phyloP scores from a whole-genome alignment of 2,329 filamentous ascomycete genomes.

The Penicillium sp. region DNA sequence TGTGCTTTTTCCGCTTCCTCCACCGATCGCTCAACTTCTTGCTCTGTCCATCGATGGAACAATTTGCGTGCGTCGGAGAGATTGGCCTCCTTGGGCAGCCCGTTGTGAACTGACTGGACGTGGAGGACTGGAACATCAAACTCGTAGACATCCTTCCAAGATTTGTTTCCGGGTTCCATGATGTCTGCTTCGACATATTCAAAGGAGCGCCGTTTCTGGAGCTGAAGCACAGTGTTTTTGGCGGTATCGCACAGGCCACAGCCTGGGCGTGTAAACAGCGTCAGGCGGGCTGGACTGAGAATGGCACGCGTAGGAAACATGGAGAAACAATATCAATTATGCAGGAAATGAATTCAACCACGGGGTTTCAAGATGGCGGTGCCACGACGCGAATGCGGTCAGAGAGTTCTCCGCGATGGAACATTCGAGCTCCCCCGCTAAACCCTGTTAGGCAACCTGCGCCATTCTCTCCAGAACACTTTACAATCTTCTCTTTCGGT shows the following conservation, averaged over 20 bases:
- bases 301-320: slow-evolving; percentile 35
- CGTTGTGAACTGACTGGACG: slow-evolving; percentile 48
- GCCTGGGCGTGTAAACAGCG: slow-evolving; percentile 59
- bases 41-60: slow-evolving; percentile 61
- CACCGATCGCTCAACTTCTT: slow-evolving; percentile 55
- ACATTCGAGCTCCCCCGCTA: slow-evolving; percentile 42
- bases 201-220: slow-evolving; percentile 54
- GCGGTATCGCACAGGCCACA: slow-evolving; percentile 63
- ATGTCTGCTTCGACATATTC: slow-evolving; percentile 60
- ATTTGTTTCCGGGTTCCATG: slow-evolving; percentile 52
- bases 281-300: slow-evolving; percentile 47
- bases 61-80: slow-evolving; percentile 60
- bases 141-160: slow-evolving; percentile 61
- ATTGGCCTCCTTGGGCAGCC: slow-evolving; percentile 49
- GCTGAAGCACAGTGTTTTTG: slow-evolving; percentile 54
- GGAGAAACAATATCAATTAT: neutral
- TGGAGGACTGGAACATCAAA: slow-evolving; percentile 65
- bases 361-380: neutral
- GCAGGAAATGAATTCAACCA: neutral
- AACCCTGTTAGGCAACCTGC: slow-evolving; percentile 30
- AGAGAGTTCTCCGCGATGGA: slow-evolving; percentile 30
- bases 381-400: slow-evolving; percentile 10
- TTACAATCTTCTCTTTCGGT: slow-evolving; percentile 1
- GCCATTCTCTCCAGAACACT: slow-evolving; percentile 7
- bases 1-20: slow-evolving; percentile 45